Percentiles rank a stretch among this genome's conserved stretches.
These are phyloP conservation scores for Teratosphaeria gauchensis DNA, from an alignment of 2,329 filamentous ascomycete species.

Conservation along the genomic window DNA sequence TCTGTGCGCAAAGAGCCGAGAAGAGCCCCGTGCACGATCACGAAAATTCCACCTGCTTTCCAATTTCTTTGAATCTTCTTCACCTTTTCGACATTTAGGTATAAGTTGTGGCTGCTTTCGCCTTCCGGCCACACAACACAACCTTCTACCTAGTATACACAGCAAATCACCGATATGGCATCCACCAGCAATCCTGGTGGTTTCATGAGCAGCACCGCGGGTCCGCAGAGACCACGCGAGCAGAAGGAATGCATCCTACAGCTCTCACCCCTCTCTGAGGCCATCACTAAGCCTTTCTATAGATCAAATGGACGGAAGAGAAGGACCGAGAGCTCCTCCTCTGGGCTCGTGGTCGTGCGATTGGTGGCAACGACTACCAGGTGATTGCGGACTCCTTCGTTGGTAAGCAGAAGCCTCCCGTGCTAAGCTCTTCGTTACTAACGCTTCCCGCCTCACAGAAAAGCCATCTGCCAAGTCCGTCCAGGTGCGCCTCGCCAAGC, in stretches of 20 bases:
- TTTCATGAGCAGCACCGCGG: background rate
- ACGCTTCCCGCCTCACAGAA: background rate
- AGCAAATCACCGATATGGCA: background rate
- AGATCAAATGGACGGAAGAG: background rate
- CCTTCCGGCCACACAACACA: background rate
- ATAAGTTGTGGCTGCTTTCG: background rate
- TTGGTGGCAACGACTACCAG: background rate
- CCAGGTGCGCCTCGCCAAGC: background rate
- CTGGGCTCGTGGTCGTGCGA: background rate
- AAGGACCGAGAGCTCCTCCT: background rate
- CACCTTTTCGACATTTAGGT: background rate
- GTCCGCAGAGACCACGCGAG: background rate
- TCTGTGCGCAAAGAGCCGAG: background rate
- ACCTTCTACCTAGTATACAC: background rate
- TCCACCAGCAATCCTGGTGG: background rate
- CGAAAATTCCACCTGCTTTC: background rate
- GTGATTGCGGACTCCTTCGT: background rate
- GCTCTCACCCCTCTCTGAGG: background rate
- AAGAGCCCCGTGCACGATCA: background rate
- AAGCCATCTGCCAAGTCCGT: background rate
- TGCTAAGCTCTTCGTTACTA: background rate
- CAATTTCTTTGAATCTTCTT: background rate
- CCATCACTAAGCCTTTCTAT: background rate
- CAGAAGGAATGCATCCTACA: background rate
- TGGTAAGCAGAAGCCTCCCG: background rate